A percentile compares a stretch with the other conserved stretches of the same genome.
Conservation (phyloP, 345 rosid species). For the Nasturtium officinale region DNA sequence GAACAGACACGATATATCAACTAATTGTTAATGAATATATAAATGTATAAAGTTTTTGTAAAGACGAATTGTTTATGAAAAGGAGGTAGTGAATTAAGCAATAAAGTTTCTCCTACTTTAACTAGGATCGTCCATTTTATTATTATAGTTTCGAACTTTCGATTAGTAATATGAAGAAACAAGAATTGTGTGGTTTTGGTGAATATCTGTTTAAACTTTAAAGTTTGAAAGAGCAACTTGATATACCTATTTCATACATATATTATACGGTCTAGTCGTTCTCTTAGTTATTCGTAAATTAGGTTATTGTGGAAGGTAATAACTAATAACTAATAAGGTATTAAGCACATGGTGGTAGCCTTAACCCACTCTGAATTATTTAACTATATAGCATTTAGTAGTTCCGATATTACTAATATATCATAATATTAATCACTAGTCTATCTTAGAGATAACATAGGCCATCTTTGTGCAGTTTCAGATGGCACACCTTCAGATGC, state of each 20-base stretch:
- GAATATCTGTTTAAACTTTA: no score
- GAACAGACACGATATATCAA: conserved; percentile 22
- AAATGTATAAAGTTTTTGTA: conserved; percentile 9
- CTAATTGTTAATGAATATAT: conserved; percentile 26
- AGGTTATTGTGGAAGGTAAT: conserved; percentile 18
- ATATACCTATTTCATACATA: not conserved
- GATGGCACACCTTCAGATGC: conserved; percentile 32
- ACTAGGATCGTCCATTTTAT: conserved; percentile 1
- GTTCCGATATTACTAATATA: conserved; percentile 7
- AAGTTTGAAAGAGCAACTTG: not conserved
- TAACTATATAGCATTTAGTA: conserved; percentile 1
- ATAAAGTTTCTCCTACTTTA: conserved; percentile 31
- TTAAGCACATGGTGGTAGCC: conserved; percentile 27
- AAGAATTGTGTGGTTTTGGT: not conserved
- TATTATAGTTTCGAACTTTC: conserved; percentile 7
- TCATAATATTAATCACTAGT: conserved; percentile 8
- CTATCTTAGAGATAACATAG: conserved; percentile 21
- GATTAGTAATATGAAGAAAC: conserved; percentile 6
- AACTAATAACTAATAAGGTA: conserved; percentile 18
- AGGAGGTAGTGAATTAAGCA: conserved; percentile 26
- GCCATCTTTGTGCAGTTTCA: conserved; percentile 22
- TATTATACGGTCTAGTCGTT: conserved; percentile 11
- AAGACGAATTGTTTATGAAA: conserved; percentile 25
- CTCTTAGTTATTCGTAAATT: conserved; percentile 13
- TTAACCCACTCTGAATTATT: conserved; percentile 1